phyloP scores from a whole-genome alignment of 208 protist species.

The Leishmania lainsoni region DNA sequence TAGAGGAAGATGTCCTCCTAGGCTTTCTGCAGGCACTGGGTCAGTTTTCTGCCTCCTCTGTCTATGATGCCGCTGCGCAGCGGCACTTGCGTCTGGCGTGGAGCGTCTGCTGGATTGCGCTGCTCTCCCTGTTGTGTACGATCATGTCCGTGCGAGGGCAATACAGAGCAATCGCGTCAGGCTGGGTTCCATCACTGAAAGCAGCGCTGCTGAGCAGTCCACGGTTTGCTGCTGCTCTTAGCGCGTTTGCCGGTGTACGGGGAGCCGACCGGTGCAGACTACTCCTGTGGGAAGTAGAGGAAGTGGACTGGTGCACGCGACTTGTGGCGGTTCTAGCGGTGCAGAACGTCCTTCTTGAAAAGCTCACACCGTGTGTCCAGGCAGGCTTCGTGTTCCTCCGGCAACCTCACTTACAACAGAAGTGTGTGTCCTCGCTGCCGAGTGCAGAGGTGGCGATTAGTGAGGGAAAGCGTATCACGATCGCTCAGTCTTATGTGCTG shows the following conservation, averaged over 20 bases:
- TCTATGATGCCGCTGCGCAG: conserved; percentile 38
- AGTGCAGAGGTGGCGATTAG: neutral
- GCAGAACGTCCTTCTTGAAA: conserved; percentile 32
- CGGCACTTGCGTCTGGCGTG: conserved; percentile 44
- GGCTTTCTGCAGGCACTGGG: conserved; percentile 48
- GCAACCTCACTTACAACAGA: conserved; percentile 22
- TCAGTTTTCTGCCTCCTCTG: conserved; percentile 42
- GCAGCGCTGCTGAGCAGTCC: conserved; percentile 38
- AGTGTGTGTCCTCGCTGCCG: conserved; percentile 21
- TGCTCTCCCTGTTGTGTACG: conserved; percentile 47
- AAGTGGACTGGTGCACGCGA: conserved; percentile 52
- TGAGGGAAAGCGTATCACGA: conserved; percentile 20
- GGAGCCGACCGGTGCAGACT: conserved; percentile 15
- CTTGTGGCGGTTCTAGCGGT: conserved; percentile 43
- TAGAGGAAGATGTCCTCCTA: conserved; percentile 38
- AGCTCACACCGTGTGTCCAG: conserved; percentile 49
- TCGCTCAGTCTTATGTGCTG: conserved; percentile 22
- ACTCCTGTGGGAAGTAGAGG: conserved; percentile 64
- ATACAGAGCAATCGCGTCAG: conserved; percentile 15
- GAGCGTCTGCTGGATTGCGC: conserved; percentile 59
- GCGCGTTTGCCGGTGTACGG: conserved; percentile 38
- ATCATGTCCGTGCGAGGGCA: conserved; percentile 11
- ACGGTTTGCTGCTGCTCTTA: conserved; percentile 56
- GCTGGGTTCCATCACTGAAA: conserved; percentile 41
- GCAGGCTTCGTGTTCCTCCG: conserved; percentile 47